Evolutionary conservation across 176 grass and related monocot genomes (phyloP).

Genomic region (Triticum aestivum): IWGSC_CS_RefSeq_v2.1 NC_057799.1:526707408-526707907

Average conservation of each 20-base stretch:
- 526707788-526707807: conserved; percentile 32
- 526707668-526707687: conserved; percentile 29
- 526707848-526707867: not conserved
- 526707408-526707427: not conserved
- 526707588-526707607: not conserved
- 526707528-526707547: not conserved
- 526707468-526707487: not conserved
- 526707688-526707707: not conserved
- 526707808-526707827: not conserved
- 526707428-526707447: too few species aligned
- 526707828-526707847: not conserved
- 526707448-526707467: not conserved
- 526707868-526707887: conserved; percentile 26
- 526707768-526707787: too few species aligned
- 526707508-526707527: not conserved
- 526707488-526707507: not conserved
- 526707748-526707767: conserved; percentile 37
- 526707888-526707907: conserved; percentile 28
- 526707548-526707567: not conserved
- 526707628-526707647: not conserved
- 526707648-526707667: conserved; percentile 46
- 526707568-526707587: not conserved
- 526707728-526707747: not conserved
- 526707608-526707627: not conserved
- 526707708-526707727: conserved; percentile 25